These are phyloP conservation scores for Aspergillus sclerotialis DNA, from an alignment of 2,329 filamentous ascomycete species.

Conservation along the genomic window DNA sequence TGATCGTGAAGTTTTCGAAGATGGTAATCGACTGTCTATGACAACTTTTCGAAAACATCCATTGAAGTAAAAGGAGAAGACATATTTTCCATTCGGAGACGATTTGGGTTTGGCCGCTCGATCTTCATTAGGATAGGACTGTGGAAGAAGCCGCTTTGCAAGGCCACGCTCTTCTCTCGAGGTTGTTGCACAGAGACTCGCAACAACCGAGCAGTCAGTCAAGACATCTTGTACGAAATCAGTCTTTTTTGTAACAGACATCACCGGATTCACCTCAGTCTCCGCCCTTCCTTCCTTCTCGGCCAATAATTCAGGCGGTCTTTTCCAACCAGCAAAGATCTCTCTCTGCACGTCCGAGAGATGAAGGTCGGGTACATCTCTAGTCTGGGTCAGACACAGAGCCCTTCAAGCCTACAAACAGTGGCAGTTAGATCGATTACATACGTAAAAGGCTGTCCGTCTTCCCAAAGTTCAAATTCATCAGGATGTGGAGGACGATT, in stretches of 20 bases:
- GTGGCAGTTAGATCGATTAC: slow-evolving; percentile 18
- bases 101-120: slow-evolving; percentile 50
- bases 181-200: slow-evolving; percentile 79
- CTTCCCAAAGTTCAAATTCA: slow-evolving; percentile 53
- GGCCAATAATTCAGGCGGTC: slow-evolving; percentile 62
- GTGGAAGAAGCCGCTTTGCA: slow-evolving; percentile 60
- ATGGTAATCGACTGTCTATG: slow-evolving; percentile 85
- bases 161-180: slow-evolving; percentile 63
- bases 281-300: slow-evolving; percentile 22
- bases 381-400: slow-evolving; percentile 29
- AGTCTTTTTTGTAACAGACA: slow-evolving; percentile 53
- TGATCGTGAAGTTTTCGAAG: slow-evolving; percentile 60
- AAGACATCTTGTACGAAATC: slow-evolving; percentile 94
- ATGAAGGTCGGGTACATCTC: slow-evolving; percentile 62
- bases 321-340: slow-evolving; percentile 78
- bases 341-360: slow-evolving; percentile 67
- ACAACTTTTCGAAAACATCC: slow-evolving; percentile 80
- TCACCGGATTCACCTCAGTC: slow-evolving; percentile 37
- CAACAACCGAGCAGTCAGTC: slow-evolving; percentile 94
- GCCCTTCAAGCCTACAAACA: slow-evolving; percentile 6
- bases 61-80: slow-evolving; percentile 92
- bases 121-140: slow-evolving; percentile 69
- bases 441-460: slow-evolving; percentile 57
- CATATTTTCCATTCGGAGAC: slow-evolving; percentile 79
- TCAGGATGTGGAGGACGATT: slow-evolving; percentile 51